These are phyloP conservation scores for Sporothrix globosa DNA, from an alignment of 2,329 filamentous ascomycete genomes.

Conservation along the genomic window DNA sequence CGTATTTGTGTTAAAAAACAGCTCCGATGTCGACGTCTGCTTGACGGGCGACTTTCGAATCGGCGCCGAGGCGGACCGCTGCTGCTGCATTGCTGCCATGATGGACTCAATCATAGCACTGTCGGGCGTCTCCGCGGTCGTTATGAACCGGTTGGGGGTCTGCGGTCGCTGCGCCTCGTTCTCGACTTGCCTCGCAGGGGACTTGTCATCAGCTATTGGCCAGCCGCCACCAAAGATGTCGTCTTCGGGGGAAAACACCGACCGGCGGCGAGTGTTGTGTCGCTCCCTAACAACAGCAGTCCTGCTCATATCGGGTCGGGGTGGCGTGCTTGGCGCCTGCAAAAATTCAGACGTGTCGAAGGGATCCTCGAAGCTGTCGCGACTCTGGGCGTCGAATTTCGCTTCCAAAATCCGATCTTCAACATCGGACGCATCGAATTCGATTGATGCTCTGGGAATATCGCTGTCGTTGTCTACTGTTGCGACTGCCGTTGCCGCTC, in stretches of 20 bases:
- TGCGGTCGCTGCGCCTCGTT: constrained; percentile 43
- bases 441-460: constrained; percentile 43
- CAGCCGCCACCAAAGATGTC: constrained; percentile 65
- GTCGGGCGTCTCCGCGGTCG: constrained; percentile 41
- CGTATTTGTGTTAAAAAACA: constrained; percentile 71
- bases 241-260: constrained; percentile 67
- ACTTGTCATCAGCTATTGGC: constrained; percentile 45
- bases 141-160: constrained; percentile 45
- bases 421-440: constrained; percentile 48
- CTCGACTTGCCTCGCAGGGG: constrained; percentile 44
- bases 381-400: constrained; percentile 52
- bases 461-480: constrained; percentile 38
- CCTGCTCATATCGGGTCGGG: constrained; percentile 49
- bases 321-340: constrained; percentile 14
- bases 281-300: constrained; percentile 60
- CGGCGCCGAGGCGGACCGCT: constrained; percentile 52
- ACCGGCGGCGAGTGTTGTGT: constrained; percentile 57
- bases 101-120: constrained; percentile 62
- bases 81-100: constrained; percentile 65
- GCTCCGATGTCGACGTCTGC: constrained; percentile 52
- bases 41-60: constrained; percentile 43
- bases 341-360: constrained; percentile 47
- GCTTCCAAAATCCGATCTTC: constrained; percentile 53
- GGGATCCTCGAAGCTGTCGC: constrained; percentile 50
- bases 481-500: constrained; percentile 35